Conservation (phyloP, 208 protist species). For the Leishmania braziliensis region DNA sequence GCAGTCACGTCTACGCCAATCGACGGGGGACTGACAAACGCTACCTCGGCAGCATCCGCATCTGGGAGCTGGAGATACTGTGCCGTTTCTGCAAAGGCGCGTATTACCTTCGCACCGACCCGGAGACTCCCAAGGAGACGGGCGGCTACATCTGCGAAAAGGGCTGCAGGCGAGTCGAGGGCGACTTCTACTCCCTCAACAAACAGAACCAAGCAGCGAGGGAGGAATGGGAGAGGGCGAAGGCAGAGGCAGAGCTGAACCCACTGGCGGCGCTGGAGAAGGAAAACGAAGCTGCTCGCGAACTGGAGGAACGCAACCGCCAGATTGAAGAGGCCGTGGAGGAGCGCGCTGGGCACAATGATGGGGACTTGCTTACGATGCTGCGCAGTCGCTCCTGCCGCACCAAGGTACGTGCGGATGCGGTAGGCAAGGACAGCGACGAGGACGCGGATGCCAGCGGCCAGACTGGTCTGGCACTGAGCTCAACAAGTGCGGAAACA, state of each 20-base stretch:
- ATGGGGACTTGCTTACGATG: constrained; percentile 39
- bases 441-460: not conserved
- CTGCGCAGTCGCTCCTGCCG: constrained; percentile 31
- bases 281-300: constrained; percentile 69
- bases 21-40: constrained; percentile 61
- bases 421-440: constrained; percentile 8
- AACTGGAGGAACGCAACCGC: constrained; percentile 70
- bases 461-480: not conserved
- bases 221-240: constrained; percentile 50
- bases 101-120: constrained; percentile 76
- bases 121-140: constrained; percentile 79
- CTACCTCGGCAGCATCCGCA: constrained; percentile 65
- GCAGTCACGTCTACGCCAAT: constrained; percentile 84
- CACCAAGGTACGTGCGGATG: not conserved
- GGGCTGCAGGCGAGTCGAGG: constrained; percentile 64
- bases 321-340: constrained; percentile 71
- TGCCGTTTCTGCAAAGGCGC: constrained; percentile 74
- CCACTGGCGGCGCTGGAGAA: constrained; percentile 76
- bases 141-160: constrained; percentile 77
- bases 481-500: not conserved
- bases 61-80: constrained; percentile 82
- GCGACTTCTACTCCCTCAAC: constrained; percentile 74
- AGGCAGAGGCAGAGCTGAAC: constrained; percentile 52
- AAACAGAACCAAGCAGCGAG: constrained; percentile 61
- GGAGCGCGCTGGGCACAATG: constrained; percentile 35